A percentile compares a stretch with the other conserved stretches of the same genome.
Conservation (phyloP, 441 rosid species). For the Iberis amara region DNA sequence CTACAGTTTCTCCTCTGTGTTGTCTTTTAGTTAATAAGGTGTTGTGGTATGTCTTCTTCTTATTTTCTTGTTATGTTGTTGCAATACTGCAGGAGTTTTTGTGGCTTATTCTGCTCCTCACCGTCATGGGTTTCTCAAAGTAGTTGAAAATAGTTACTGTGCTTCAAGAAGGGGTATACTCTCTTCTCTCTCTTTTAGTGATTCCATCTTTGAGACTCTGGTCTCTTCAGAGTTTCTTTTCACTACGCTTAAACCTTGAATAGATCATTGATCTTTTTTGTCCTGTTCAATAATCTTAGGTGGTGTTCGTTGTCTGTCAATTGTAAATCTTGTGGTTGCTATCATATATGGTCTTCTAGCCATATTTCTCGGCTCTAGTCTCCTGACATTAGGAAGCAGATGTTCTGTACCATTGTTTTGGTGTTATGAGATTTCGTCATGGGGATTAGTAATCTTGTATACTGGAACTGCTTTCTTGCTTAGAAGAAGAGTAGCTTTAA, state of each 20-base stretch:
- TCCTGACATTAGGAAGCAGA: slow-evolving; percentile 74
- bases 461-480: slow-evolving; percentile 64
- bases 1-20: slow-evolving; percentile 3
- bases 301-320: slow-evolving; percentile 77
- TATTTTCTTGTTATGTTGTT: slow-evolving; percentile 1
- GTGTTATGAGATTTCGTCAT: slow-evolving; percentile 81
- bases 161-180: slow-evolving; percentile 73
- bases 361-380: slow-evolving; percentile 78
- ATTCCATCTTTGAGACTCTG: neutral
- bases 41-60: slow-evolving; percentile 3
- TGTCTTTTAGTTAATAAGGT: slow-evolving; percentile 10
- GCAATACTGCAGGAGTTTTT: slow-evolving; percentile 47
- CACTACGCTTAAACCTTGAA: slow-evolving; percentile 9
- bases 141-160: slow-evolving; percentile 85
- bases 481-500: slow-evolving; percentile 61
- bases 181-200: neutral
- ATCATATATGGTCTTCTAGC: slow-evolving; percentile 71
- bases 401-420: slow-evolving; percentile 81
- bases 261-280: slow-evolving; percentile 16
- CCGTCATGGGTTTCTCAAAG: slow-evolving; percentile 69
- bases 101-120: slow-evolving; percentile 74
- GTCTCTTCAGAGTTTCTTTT: slow-evolving; percentile 3
- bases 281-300: slow-evolving; percentile 39
- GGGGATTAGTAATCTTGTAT: slow-evolving; percentile 70
- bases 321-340: slow-evolving; percentile 63